A percentile compares a stretch with the other conserved stretches of the same genome.
Conservation (phyloP, 441 rosid genomes). For the Pelargonium fulgidum region DNA sequence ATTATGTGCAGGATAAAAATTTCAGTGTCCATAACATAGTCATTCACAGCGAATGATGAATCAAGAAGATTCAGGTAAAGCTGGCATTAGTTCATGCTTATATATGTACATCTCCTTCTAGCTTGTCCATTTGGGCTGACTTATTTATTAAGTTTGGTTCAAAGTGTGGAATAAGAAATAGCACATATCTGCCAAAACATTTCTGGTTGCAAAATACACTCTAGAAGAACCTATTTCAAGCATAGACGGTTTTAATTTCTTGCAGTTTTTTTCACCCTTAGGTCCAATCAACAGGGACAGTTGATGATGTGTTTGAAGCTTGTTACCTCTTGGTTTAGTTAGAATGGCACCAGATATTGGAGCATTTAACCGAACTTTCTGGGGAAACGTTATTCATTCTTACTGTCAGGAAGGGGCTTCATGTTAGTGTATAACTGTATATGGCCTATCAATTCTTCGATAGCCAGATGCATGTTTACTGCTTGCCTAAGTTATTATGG, state of each 20-base stretch:
- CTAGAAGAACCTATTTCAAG: not conserved
- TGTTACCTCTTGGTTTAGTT: no score
- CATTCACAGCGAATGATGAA: not conserved
- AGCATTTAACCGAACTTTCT: not conserved
- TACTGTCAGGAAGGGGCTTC: not conserved
- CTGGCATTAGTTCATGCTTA: not conserved
- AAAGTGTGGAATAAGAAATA: not conserved
- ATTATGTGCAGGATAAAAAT: not conserved
- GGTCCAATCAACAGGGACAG: no score
- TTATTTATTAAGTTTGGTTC: no score
- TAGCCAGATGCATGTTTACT: not conserved
- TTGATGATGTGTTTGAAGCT: no score
- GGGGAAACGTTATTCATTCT: not conserved
- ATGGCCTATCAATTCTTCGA: not conserved
- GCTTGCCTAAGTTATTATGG: not conserved
- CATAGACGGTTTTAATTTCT: not conserved
- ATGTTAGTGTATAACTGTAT: not conserved
- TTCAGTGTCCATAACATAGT: slow-evolving; percentile 8
- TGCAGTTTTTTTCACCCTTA: not conserved
- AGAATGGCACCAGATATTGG: not conserved
- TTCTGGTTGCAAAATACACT: not conserved
- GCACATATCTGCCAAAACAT: not conserved
- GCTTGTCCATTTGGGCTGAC: not conserved
- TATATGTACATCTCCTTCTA: not conserved
- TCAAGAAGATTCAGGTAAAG: slow-evolving; percentile 2